These are phyloP conservation scores for Tetradesmus obliquus DNA, from an alignment of 139 green algal genomes.

Conservation along the genomic window DNA sequence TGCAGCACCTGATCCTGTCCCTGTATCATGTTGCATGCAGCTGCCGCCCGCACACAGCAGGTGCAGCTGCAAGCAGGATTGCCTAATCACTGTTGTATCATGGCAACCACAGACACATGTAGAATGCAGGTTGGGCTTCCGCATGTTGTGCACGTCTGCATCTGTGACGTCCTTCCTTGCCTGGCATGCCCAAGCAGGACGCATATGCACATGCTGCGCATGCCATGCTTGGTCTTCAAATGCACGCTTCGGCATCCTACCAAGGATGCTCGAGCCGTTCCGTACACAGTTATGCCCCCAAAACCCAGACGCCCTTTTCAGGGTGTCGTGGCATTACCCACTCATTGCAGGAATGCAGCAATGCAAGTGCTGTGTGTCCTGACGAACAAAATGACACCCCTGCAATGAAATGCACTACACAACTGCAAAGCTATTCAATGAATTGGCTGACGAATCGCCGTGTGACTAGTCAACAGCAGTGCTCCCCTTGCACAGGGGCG, in stretches of 20 bases:
- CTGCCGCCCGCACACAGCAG: not conserved
- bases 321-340: not conserved
- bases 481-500: slow-evolving; percentile 34
- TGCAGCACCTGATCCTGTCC: not conserved
- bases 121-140: not conserved
- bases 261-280: not conserved
- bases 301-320: not conserved
- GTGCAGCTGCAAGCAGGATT: not conserved
- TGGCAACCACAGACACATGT: not conserved
- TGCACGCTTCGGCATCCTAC: not conserved
- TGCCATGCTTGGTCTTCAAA: not conserved
- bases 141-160: not conserved
- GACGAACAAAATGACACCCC: not conserved
- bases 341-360: not conserved
- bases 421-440: not conserved
- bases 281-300: not conserved
- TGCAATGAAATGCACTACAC: not conserved
- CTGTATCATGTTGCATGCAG: not conserved
- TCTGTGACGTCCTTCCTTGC: not conserved
- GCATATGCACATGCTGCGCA: not conserved
- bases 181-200: not conserved
- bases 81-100: not conserved
- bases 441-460: not conserved
- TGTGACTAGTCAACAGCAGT: not conserved
- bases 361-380: slow-evolving; percentile 1